Evolutionary conservation across 306 rosid species (phyloP), one percentile per base, ranked within the genome.

Genomic region (Medicago ruthenica): DNA sequence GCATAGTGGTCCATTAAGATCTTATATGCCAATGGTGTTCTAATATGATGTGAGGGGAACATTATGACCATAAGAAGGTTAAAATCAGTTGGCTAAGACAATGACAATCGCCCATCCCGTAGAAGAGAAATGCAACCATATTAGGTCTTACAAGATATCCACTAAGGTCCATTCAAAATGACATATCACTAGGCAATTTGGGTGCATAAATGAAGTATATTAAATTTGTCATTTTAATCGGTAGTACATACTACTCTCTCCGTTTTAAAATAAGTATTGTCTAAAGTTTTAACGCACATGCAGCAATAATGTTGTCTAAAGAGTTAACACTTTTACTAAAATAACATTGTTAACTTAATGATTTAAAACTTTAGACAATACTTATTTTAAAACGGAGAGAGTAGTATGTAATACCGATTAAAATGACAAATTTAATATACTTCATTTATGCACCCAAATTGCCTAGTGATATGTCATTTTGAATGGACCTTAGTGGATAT

Each of bases 71-170:
- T 9, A 12, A 9, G 27, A 42, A 55, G 68, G 64, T 71, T 14
- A 27, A 31, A 62, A 70, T 67, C 16, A 47, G 55, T 24, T 48
- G 72, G 76, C 1, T 54, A 2, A 9, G 76, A 55, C 24, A 22
- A 57, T 47, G 85, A 73, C 74, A 70, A 77, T 55, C 42, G 7
- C 62, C 74, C 62, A 58, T 81, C 74, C 15, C 62, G 2, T 17
- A 5, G 8, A 45, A 78, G 80, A 45, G 47, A 83, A 77, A 73
- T 76, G 84, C 80, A 39, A 20, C 72, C 74, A 24, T 65, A 14
- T 71, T 81, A 45, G 69, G 44, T 10, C 70, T 4, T 54, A 41
- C 31, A 62, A 27, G 31, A 72, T 13, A 31, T 78, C 83, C 81
- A 83, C 80, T 81, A n/a, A 20, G 39, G 40, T 12, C 67, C 53